Base-by-base conservation (phyloP, 345 rosid species). In the Populus euphratica region DNA sequence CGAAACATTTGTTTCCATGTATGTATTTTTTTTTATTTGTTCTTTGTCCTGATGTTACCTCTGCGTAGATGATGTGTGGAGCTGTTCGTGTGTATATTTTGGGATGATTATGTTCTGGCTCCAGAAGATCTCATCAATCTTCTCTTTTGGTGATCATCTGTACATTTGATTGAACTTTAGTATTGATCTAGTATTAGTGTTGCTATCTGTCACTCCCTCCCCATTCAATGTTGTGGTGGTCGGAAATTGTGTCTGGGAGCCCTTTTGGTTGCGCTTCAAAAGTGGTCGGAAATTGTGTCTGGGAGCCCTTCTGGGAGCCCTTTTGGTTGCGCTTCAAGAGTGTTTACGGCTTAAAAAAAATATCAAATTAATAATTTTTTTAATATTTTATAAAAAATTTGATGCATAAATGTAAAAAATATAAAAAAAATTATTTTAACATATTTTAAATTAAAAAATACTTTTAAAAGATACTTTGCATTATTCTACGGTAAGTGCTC, bases 21-120 rank as follows among this genome's bases (percentile, higher is more conserved):
- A 52, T 75, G 71, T 77, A 50, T n/a, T 38, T 72, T 20, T 65
- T 50, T 65, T 41, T 64, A 33, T 36, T 25, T 12, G 52, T 16
- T 8, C n/a, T n/a, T 72, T n/a, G 8, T 36, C 18, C 31, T 68
- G 47, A n/a, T 35, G 47, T 33, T 18, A 49, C 17, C 38, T 50
- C 47, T 75, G 82, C 72, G 23, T 61, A 76, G 49, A 76, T 63
- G 73, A 69, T 64, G 33, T 31, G 70, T 59, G 44, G 84, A 65
- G 77, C 9, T 78, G 81, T 62, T 25, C 35, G 23, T 72, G 79
- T 82, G 79, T 47, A 62, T 80, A 52, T 78, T 44, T 44, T 73
- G 56, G 71, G 72, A 54, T 75, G 73, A 56, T 31, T 67, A 47
- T 76, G 75, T 39, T 13, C 5, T 12, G 56, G 3, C 27, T 23